phyloP scores from a whole-genome alignment of 2,329 filamentous ascomycete species.

The Diplodia mutila region DNA sequence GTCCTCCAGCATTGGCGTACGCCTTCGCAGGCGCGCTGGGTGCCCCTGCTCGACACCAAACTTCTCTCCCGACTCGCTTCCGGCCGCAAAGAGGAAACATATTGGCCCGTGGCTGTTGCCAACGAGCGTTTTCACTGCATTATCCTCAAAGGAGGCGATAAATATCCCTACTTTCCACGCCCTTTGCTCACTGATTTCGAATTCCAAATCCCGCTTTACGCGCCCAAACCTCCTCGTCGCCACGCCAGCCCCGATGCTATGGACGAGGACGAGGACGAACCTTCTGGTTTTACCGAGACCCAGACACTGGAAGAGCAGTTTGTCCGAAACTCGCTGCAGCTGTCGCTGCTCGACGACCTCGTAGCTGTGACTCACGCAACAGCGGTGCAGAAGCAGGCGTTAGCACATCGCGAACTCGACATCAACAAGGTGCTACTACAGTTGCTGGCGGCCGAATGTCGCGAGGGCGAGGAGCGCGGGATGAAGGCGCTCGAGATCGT shows the following conservation, averaged over 20 bases:
- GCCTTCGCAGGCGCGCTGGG: slow-evolving; percentile 84
- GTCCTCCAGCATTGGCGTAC: slow-evolving; percentile 89
- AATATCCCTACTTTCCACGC: slow-evolving; percentile 89
- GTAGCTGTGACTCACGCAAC: slow-evolving; percentile 69
- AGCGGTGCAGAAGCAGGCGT: slow-evolving; percentile 65
- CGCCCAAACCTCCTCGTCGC: slow-evolving; percentile 44
- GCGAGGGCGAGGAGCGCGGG: slow-evolving; percentile 87
- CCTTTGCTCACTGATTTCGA: slow-evolving; percentile 92
- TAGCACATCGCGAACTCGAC: slow-evolving; percentile 76
- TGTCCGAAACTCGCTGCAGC: slow-evolving; percentile 72
- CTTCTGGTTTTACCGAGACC: slow-evolving; percentile 50
- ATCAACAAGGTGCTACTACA: slow-evolving; percentile 90
- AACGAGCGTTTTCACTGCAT: slow-evolving; percentile 96
- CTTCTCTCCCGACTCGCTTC: slow-evolving; percentile 78
- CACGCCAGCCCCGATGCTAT: slow-evolving; percentile 38
- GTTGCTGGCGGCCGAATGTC: slow-evolving; percentile 85
- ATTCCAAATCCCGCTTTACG: slow-evolving; percentile 79
- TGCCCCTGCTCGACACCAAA: slow-evolving; percentile 88
- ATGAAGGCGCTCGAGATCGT: slow-evolving; percentile 96
- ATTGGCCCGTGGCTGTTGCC: slow-evolving; percentile 94
- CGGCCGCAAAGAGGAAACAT: slow-evolving; percentile 84
- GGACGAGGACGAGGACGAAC: slow-evolving; percentile 36
- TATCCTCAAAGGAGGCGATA: slow-evolving; percentile 93
- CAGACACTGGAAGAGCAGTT: slow-evolving; percentile 78
- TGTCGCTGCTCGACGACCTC: slow-evolving; percentile 75